Evolutionary conservation across 2,329 filamentous ascomycete genomes (phyloP), one percentile per base, ranked within the genome.

Genomic region (Pochonia chlamydosporia): DNA sequence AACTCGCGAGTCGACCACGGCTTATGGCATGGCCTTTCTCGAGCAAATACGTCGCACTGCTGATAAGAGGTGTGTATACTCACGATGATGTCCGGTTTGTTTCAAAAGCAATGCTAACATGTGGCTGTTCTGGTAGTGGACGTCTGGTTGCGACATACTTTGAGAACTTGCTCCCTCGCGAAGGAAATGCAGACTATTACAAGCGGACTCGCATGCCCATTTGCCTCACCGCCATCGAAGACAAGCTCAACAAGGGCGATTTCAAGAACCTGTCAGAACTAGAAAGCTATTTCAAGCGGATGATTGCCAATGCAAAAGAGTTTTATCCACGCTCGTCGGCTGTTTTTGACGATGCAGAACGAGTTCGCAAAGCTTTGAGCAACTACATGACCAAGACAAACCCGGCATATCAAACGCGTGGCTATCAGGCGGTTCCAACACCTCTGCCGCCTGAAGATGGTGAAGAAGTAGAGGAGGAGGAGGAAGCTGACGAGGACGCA

Each of bases 381-480:
- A 92, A 91, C 59, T 89, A 83, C 64, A 95, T 95, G 89, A 85
- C 84, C 47, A 87, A 87, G 63, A 78, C 85, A 56, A 95, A 96
- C 58, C 89, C 90, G 13, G 88, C 87, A 14, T 95, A 95, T 64
- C 79, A 81, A 52, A 72, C 75, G 14, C 74, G 77, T 21, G 71
- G 70, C 40, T 93, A 95, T 59, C 76, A 79, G 50, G 85, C 87
- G 5, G 74, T 85, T 40, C 79, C 89, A 5, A 89, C 88, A 1
- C 87, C 89, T 0, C 73, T 91, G 14, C 85, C 85, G 1, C 59
- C 59, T 1, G 60, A 65, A 42, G 59, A 57, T 20, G 60, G 55
- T 21, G 58, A 60, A 6, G 59, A 65, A 4, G 57, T 46, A 4
- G 61, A 61, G 11, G 61, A 60, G 1, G 57, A 58, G 3, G 62